phyloP scores from a whole-genome alignment of 2,329 filamentous ascomycete species.

The Akanthomyces dipterigenus region DNA sequence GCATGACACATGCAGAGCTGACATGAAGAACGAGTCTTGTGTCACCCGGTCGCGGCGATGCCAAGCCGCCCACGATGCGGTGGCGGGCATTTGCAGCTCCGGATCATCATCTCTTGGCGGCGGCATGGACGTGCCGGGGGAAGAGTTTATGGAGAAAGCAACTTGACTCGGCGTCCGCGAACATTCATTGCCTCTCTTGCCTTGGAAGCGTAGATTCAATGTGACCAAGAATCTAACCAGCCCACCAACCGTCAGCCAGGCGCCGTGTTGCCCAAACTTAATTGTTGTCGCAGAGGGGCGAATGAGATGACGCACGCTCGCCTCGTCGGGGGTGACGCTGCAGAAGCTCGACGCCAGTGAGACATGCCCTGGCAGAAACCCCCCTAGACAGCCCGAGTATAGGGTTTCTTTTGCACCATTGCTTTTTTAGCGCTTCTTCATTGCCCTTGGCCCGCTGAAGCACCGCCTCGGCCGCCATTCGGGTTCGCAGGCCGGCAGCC shows the following conservation, averaged over 20 bases:
- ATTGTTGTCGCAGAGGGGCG: background rate
- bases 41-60: background rate
- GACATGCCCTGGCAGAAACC: background rate
- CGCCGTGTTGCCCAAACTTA: background rate
- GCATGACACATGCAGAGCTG: background rate
- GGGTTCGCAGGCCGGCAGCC: background rate
- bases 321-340: background rate
- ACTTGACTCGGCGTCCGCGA: too few species aligned
- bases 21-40: background rate
- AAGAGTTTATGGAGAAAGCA: too few species aligned
- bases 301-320: conserved; percentile 4
- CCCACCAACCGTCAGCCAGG: background rate
- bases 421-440: too few species aligned
- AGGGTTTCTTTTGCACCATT: background rate
- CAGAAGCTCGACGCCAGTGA: background rate
- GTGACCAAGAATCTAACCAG: too few species aligned
- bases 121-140: too few species aligned
- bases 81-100: too few species aligned
- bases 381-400: background rate
- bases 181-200: too few species aligned
- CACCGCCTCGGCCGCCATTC: background rate
- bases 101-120: too few species aligned
- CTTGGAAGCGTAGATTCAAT: too few species aligned
- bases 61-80: too few species aligned
- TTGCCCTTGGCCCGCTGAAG: background rate